Conservation (phyloP, 1,284 basidiomycete species). For the Rhodotorula sp. region DNA sequence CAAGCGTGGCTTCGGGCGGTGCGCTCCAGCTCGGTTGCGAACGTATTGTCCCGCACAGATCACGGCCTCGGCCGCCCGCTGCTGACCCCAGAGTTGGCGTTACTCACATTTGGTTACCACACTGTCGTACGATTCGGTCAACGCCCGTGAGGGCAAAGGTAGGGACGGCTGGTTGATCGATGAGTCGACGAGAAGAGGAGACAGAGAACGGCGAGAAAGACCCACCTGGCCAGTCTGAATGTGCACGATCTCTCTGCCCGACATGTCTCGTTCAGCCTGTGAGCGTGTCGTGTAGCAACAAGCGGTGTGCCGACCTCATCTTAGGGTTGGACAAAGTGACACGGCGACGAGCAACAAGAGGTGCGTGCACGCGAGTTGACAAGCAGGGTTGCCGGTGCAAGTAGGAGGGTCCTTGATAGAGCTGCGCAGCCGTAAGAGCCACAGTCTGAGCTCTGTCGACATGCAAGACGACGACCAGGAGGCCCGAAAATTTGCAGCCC, state of each 20-base stretch:
- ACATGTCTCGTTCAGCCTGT: neutral
- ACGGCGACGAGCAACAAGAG: neutral
- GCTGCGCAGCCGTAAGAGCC: too few species aligned
- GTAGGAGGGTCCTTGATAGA: too few species aligned
- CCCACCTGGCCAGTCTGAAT: constrained; percentile 87
- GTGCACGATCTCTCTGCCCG: constrained; percentile 76
- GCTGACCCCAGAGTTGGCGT: too few species aligned
- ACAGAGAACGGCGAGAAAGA: constrained; percentile 42
- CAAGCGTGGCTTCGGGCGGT: neutral
- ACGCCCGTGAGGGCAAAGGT: neutral
- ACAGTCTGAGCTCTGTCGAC: too few species aligned
- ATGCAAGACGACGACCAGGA: too few species aligned
- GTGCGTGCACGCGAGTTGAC: neutral
- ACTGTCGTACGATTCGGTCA: neutral
- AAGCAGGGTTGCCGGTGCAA: too few species aligned
- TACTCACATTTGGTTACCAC: constrained; percentile 17
- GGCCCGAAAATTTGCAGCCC: too few species aligned
- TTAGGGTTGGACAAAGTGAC: neutral
- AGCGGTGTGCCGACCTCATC: neutral
- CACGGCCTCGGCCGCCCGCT: too few species aligned
- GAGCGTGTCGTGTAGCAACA: neutral
- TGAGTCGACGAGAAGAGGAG: neutral
- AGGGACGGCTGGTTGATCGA: neutral
- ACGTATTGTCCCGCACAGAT: too few species aligned
- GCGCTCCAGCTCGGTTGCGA: neutral